Evolutionary conservation across 2,329 filamentous ascomycete species (phyloP).

Genomic region (Fusarium incarnatum): DNA sequence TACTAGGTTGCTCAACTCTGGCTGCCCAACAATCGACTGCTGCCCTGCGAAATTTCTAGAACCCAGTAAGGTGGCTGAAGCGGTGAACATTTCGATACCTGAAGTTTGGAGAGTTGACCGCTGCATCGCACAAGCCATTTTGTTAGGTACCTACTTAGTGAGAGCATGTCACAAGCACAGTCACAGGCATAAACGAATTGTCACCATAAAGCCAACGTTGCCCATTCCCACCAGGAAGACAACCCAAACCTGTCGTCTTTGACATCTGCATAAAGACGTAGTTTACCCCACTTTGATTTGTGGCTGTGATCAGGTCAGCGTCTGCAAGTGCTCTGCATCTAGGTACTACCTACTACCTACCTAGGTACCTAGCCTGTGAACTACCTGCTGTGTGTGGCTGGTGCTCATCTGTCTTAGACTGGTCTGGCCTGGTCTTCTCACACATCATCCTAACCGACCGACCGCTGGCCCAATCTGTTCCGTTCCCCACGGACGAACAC

Average conservation of each 20-base stretch:
- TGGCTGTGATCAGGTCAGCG: conserved; percentile 30
- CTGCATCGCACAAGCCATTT: conserved; percentile 3
- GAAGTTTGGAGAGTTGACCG: conserved; percentile 23
- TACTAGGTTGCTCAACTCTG: conserved; percentile 25
- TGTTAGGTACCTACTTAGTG: background rate
- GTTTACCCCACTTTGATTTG: conserved; percentile 33
- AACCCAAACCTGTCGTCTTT: conserved; percentile 3
- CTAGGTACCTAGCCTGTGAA: background rate
- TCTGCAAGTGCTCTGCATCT: conserved; percentile 18
- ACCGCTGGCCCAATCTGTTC: conserved; percentile 36
- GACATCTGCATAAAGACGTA: conserved; percentile 31
- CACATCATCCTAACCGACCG: conserved; percentile 33
- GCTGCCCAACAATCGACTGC: conserved; percentile 34
- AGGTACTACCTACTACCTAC: no score
- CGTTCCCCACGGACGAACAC: conserved; percentile 39
- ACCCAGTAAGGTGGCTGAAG: conserved; percentile 31
- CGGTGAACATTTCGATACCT: conserved; percentile 23
- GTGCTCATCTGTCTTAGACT: conserved; percentile 26
- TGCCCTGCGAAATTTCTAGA: conserved; percentile 38
- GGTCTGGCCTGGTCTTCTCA: conserved; percentile 20
- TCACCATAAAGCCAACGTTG: conserved; percentile 11
- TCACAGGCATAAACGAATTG: conserved; percentile 6
- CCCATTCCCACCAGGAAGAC: background rate
- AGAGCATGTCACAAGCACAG: background rate
- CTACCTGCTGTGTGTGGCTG: conserved; percentile 35